Conservation (phyloP, 2,329 filamentous ascomycete species). For the Colletotrichum camelliae region DNA sequence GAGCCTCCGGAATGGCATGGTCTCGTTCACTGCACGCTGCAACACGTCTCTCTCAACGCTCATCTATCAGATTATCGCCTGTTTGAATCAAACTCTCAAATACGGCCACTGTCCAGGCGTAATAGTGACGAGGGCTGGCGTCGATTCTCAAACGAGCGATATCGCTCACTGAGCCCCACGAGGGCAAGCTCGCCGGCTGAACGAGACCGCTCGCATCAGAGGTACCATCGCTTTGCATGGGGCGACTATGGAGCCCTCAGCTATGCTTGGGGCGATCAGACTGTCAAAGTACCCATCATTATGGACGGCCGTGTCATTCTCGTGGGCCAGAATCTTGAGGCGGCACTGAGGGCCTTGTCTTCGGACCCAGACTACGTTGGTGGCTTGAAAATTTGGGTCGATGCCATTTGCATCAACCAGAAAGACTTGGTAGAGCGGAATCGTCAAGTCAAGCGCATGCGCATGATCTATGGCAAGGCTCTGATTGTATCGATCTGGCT, state of each 20-base stretch:
- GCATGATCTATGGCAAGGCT: slow-evolving; percentile 18
- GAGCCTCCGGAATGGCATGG: slow-evolving; percentile 12
- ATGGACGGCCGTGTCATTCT: neutral
- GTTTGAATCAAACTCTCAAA: neutral
- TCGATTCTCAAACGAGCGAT: slow-evolving; percentile 1
- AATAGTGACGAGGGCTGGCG: slow-evolving; percentile 11
- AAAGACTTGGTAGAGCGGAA: slow-evolving; percentile 19
- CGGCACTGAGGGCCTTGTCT: slow-evolving; percentile 2
- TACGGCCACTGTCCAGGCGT: neutral
- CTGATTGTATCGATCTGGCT: slow-evolving; percentile 21
- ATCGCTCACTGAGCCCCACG: neutral
- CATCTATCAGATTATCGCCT: neutral
- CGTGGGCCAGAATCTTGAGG: slow-evolving; percentile 1
- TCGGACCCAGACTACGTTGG: slow-evolving; percentile 4
- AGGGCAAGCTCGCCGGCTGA: slow-evolving; percentile 1
- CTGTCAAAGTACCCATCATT: neutral
- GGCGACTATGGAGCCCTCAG: slow-evolving; percentile 11
- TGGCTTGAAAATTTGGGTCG: slow-evolving; percentile 20
- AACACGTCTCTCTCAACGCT: slow-evolving; percentile 7
- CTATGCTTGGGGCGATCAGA: slow-evolving; percentile 10
- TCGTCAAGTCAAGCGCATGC: slow-evolving; percentile 24
- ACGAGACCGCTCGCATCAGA: neutral
- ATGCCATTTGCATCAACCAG: slow-evolving; percentile 28
- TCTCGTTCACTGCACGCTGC: slow-evolving; percentile 1
- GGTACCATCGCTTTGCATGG: slow-evolving; percentile 9